These are phyloP conservation scores for Podosphaera aphanis DNA, from an alignment of 2,329 filamentous ascomycete genomes.

Conservation along the genomic window DNA sequence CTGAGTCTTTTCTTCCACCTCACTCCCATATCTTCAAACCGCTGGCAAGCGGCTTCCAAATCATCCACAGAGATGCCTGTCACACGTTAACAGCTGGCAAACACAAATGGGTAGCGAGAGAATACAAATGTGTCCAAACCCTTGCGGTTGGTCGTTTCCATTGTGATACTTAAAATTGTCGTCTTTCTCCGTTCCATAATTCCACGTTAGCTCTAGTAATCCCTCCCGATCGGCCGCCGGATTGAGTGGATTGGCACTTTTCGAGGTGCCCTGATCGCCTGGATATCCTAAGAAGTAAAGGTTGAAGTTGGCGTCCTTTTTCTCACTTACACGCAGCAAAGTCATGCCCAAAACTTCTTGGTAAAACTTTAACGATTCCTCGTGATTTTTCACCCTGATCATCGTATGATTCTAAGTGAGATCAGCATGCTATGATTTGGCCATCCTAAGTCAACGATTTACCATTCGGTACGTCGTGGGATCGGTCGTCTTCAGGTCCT, in stretches of 20 bases:
- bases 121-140: conserved; percentile 80
- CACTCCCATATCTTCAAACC: conserved; percentile 61
- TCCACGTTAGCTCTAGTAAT: conserved; percentile 74
- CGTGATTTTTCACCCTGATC: conserved; percentile 70
- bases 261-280: conserved; percentile 27
- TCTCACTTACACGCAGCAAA: conserved; percentile 50
- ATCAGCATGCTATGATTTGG: conserved; percentile 1
- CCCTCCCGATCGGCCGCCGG: conserved; percentile 51
- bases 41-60: conserved; percentile 63
- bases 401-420: conserved; percentile 56
- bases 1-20: conserved; percentile 91
- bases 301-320: conserved; percentile 51
- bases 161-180: conserved; percentile 69
- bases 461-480: conserved; percentile 50
- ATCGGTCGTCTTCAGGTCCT: conserved; percentile 49
- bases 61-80: conserved; percentile 62
- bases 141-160: conserved; percentile 76
- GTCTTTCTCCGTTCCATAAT: conserved; percentile 66
- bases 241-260: conserved; percentile 30
- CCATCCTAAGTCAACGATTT: conserved; percentile 3
- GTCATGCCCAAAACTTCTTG: conserved; percentile 77
- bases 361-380: conserved; percentile 57
- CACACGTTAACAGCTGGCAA: not conserved
- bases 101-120: conserved; percentile 6
- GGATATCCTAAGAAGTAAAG: conserved; percentile 82